Percentiles rank a stretch among this genome's conserved stretches.
phyloP scores from a whole-genome alignment of 2,329 filamentous ascomycete genomes.

The Phialophora macrospora region DNA sequence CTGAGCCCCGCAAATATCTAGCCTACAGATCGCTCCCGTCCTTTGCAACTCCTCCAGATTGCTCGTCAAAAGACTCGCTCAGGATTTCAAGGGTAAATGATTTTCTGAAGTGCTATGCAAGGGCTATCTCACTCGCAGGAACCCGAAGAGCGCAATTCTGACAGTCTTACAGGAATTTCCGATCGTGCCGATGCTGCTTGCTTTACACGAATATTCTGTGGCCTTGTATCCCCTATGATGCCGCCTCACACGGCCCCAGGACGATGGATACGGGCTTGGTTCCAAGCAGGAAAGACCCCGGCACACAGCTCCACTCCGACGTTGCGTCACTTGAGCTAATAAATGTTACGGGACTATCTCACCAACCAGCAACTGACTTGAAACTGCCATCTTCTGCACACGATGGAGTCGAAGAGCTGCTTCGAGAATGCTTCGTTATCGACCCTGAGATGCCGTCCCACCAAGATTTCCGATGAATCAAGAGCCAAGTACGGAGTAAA shows the following conservation, averaged over 20 bases:
- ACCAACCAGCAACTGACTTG: constrained; percentile 6
- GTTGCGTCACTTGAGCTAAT: constrained; percentile 30
- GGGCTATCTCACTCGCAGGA: constrained; percentile 12
- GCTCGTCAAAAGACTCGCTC: constrained; percentile 5
- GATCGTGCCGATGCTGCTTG: constrained; percentile 7
- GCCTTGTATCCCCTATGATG: neutral
- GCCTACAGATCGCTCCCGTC: constrained; percentile 27
- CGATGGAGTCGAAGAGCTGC: constrained; percentile 1
- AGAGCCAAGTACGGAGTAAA: neutral
- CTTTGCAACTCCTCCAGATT: constrained; percentile 29
- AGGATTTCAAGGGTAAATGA: neutral
- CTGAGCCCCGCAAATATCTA: constrained; percentile 25
- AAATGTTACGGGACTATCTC: neutral
- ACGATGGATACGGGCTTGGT: constrained; percentile 16
- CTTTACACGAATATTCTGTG: neutral
- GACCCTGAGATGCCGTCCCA: neutral
- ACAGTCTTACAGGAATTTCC: constrained; percentile 6
- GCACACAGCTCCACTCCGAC: constrained; percentile 23
- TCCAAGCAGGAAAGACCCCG: constrained; percentile 15
- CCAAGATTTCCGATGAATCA: neutral
- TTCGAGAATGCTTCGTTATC: constrained; percentile 3
- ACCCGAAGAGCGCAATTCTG: constrained; percentile 16
- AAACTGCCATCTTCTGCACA: neutral
- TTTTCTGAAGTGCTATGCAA: constrained; percentile 5
- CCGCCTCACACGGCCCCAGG: constrained; percentile 26